phyloP scores from a whole-genome alignment of 2,329 filamentous ascomycete genomes.

The Trichophaea hybrida region DNA sequence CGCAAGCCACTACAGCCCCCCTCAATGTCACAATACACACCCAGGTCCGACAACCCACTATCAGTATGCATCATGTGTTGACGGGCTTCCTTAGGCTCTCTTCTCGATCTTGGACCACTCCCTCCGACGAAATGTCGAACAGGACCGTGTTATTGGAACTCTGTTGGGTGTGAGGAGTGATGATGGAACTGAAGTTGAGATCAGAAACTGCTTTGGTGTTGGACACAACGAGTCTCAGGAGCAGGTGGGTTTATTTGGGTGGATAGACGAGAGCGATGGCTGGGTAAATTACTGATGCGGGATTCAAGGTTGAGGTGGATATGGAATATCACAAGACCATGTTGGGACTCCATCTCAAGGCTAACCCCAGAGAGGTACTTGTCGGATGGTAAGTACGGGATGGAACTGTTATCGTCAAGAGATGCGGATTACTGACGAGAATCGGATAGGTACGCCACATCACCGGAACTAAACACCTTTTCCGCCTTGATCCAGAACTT shows the following conservation, averaged over 20 bases:
- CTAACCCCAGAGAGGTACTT: conserved; percentile 81
- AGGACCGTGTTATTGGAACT: conserved; percentile 91
- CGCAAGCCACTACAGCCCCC: conserved; percentile 73
- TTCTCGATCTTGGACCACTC: conserved; percentile 86
- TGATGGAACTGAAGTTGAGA: conserved; percentile 92
- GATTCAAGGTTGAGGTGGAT: conserved; percentile 68
- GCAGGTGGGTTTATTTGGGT: conserved; percentile 37
- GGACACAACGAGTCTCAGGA: conserved; percentile 97
- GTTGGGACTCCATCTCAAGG: conserved; percentile 86
- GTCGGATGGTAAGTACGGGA: conserved; percentile 55
- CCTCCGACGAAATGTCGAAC: conserved; percentile 76
- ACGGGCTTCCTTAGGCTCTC: conserved; percentile 39
- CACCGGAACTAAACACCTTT: conserved; percentile 94
- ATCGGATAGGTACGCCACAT: conserved; percentile 61
- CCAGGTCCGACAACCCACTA: conserved; percentile 49
- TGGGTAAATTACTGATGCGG: not conserved
- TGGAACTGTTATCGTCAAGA: not conserved
- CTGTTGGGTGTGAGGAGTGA: conserved; percentile 85
- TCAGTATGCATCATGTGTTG: not conserved
- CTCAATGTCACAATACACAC: conserved; percentile 90
- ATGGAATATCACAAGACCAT: conserved; percentile 99
- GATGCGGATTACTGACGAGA: not conserved
- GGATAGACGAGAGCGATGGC: not conserved
- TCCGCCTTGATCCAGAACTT: conserved; percentile 98
- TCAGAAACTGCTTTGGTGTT: conserved; percentile 92